Base-by-base conservation (phyloP, 1,284 basidiomycete genomes). In the Rhodotorula sp. region DNA sequence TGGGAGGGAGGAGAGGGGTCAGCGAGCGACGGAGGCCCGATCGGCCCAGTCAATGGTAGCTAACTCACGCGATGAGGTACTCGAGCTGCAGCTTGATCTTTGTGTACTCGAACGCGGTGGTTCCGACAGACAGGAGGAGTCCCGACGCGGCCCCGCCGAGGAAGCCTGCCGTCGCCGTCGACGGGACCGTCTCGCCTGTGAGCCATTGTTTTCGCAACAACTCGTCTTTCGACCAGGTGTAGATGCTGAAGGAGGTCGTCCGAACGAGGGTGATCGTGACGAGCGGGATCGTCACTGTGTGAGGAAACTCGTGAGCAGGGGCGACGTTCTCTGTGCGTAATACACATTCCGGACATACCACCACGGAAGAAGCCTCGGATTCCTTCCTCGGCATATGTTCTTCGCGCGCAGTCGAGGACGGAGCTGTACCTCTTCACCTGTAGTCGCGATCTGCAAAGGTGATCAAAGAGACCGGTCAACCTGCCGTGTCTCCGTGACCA, bases 201-300 rank as follows among this genome's bases (percentile, higher is more conserved):
- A 76, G 39, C n/a, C 26, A 31, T 15, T n/a, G 26, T 26, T 59
- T 15, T 29, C n/a, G 31, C 16, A 58, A 26, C 5, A 74, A n/a
- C 31, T 31, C 47, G 31, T 68, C 68, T 46, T 71, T 69, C 8
- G 69, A 62, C 34, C 64, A 90, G 90, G 77, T 61, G 63, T 74
- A 78, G 60, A 68, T 76, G 31, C 64, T 64, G 64, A 72, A 78
- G 46, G 80, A 91, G 85, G 86, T 84, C 86, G 82, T 83, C n/a
- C 95, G 91, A 79, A 98, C 95, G 80, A 96, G 94, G 10, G 93
- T 95, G 78, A 99, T 98, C 12, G 96, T 97, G 82, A 96, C 87
- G 67, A 98, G 86, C 47, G 96, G 96, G 78, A 98, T 93, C 86
- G 92, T 91, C 67, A 82, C 80, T 62, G 78, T 75, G 18, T 1